Base-by-base conservation (phyloP, 2,329 filamentous ascomycete genomes). In the Talaromyces sp. region DNA sequence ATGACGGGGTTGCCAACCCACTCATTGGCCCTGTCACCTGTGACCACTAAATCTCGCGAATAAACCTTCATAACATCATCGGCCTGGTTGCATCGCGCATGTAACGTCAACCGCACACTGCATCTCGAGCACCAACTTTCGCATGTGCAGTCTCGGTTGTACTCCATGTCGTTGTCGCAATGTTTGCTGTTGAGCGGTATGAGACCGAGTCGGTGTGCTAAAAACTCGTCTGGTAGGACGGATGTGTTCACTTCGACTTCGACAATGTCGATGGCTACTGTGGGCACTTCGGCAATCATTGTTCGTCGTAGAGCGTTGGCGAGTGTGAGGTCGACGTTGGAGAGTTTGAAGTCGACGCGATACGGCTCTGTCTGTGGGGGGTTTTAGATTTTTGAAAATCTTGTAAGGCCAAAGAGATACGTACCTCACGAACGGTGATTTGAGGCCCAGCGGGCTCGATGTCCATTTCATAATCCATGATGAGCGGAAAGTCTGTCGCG, bases 141-240 rank as follows among this genome's bases (percentile, higher is more conserved):
- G 83, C 95, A 99, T 75, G 96, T 92, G 83, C 95, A 99, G 80
- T 98, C 94, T 74, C 94, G 91, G 58, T 91, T 90, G 81, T 97
- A 97, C 69, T 91, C 85, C 68, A 98, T 86, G 60, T 88, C 84
- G 72, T 90, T 85, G 70, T 93, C 91, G 72, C 94, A 89, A 74
- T 91, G 91, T 74, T 91, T 91, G 65, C 92, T 91, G 76, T 90
- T 89, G 58, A 99, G 87, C 0, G 95, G 95, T 65, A 98, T 88
- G 56, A 98, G 87, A 36, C 95, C 94, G 15, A 99, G 86, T 54
- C 94, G 90, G 79, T 98, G 94, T 58, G 92, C 90, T 70, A 99
- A 89, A 79, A 98, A 97, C 79, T 99, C 94, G 79, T 99, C 94
- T 67, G 94, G 91, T 15, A 98, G 88, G 4, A 97, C 93, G n/a